These are phyloP conservation scores for Daphne laureola DNA, from an alignment of 441 rosid genomes.

Conservation along the genomic window DNA sequence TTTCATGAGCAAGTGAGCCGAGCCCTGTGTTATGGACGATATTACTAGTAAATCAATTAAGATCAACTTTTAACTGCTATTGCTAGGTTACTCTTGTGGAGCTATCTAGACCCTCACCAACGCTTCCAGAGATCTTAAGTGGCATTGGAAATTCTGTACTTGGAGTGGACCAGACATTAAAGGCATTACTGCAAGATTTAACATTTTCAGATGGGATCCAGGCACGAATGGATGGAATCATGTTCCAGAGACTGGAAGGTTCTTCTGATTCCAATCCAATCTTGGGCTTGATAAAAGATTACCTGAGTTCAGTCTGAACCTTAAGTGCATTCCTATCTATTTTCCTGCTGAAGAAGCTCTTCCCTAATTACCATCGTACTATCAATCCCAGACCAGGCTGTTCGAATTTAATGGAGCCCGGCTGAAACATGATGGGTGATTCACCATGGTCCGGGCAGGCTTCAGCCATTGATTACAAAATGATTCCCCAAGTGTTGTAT, in stretches of 20 bases:
- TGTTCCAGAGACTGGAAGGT: conserved; percentile 66
- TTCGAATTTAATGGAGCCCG: too few relatives aligned
- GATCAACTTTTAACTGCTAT: neutral
- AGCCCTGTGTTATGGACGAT: too few relatives aligned
- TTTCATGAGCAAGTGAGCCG: neutral
- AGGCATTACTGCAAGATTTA: conserved; percentile 52
- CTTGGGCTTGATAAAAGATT: conserved; percentile 55
- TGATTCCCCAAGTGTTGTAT: too few relatives aligned
- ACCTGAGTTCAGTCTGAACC: conserved; percentile 55
- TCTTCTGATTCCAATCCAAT: conserved; percentile 45
- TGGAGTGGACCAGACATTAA: conserved; percentile 59
- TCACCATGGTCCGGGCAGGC: too few relatives aligned
- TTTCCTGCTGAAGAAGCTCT: too few relatives aligned
- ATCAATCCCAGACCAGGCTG: too few relatives aligned
- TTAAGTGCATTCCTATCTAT: too few relatives aligned
- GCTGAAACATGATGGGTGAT: too few relatives aligned
- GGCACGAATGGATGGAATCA: conserved; percentile 88
- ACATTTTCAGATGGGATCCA: conserved; percentile 56
- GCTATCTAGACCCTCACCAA: conserved; percentile 67
- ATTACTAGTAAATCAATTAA: too few relatives aligned
- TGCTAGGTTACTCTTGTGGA: conserved; percentile 73
- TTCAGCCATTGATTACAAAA: too few relatives aligned
- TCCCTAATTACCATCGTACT: too few relatives aligned
- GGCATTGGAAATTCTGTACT: conserved; percentile 61
- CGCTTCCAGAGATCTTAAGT: conserved; percentile 67